Conservation (phyloP, 306 rosid species). For the Malus domestica region ASM211411v1 NC_041792.1:30410407-30410906, state of each 20-base stretch:
- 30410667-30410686: neutral
- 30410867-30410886: conserved; percentile 87
- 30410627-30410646: neutral
- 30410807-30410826: conserved; percentile 80
- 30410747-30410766: conserved; percentile 76
- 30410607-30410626: neutral
- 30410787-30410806: conserved; percentile 86
- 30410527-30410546: conserved; percentile 92
- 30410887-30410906: conserved; percentile 94
- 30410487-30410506: conserved; percentile 98
- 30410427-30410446: conserved; percentile 91
- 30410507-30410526: conserved; percentile 94
- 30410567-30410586: neutral
- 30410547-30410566: conserved; percentile 33
- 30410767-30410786: conserved; percentile 86
- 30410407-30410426: conserved; percentile 74
- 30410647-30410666: neutral
- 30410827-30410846: conserved; percentile 91
- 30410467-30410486: conserved; percentile 97
- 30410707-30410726: conserved; percentile 17
- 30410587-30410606: neutral
- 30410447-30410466: conserved; percentile 93
- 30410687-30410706: neutral
- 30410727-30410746: conserved; percentile 93
- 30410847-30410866: conserved; percentile 99